Evolutionary conservation across 129 eudicot genomes (phyloP).

Genomic region (Glebionis coronaria): DNA sequence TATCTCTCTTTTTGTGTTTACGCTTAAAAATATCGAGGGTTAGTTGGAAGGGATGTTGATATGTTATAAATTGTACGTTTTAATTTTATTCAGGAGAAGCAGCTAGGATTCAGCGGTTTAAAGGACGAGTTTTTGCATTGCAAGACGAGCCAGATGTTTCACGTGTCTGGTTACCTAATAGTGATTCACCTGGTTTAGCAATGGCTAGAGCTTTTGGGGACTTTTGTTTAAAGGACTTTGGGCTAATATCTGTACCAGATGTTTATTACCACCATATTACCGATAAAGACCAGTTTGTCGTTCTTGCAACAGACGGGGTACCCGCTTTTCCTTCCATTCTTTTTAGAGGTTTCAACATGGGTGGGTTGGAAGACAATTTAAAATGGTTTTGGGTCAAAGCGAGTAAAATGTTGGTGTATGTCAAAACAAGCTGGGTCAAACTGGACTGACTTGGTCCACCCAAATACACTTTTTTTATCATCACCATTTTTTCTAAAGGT

Average conservation of each 20-base stretch:
- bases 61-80: constrained; percentile 1
- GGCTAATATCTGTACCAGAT: constrained; percentile 82
- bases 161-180: constrained; percentile 92
- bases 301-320: constrained; percentile 94
- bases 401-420: not conserved
- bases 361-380: not conserved
- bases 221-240: constrained; percentile 79
- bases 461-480: not conserved
- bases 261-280: constrained; percentile 74
- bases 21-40: not conserved
- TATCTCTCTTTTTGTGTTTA: constrained; percentile 14
- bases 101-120: constrained; percentile 68
- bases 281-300: constrained; percentile 64
- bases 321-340: not conserved
- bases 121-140: constrained; percentile 83
- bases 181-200: constrained; percentile 86
- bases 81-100: constrained; percentile 61
- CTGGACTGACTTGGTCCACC: too few species aligned
- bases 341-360: not conserved
- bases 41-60: constrained; percentile 7
- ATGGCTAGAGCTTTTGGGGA: constrained; percentile 96
- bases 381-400: not conserved
- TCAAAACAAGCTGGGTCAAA: not conserved
- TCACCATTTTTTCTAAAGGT: too few species aligned
- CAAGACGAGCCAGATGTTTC: constrained; percentile 92